Evolutionary conservation across 2,329 filamentous ascomycete species (phyloP), one percentile per base, ranked within the genome.

Genomic region (Alternaria tenuissima): DNA sequence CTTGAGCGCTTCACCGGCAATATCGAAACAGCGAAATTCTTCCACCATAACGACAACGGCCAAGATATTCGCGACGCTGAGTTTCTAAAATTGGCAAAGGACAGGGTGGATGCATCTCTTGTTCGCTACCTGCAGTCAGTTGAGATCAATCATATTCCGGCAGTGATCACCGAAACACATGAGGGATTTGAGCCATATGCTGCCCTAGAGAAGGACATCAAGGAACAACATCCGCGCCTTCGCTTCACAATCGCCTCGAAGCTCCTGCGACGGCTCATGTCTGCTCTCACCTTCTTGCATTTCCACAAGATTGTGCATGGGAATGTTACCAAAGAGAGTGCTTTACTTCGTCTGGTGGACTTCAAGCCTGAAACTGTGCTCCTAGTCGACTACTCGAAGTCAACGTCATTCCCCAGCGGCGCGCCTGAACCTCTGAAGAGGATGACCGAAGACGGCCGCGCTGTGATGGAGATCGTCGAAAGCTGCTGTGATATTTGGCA

Each of bases 401-500:
- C 61, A 6, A 44, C 46, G 7, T 20, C 44, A 3, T 54, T 62
- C 3, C 9, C 41, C 7, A 7, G 20, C 9, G 64, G 55, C 3
- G 46, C 53, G 12, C 34, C 28, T 9, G 32, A 57, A n/a, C 62
- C 64, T 4, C 14, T 54, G 2, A 52, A 62, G 9, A 48, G 55
- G 3, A 63, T 70, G 52, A 30, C 59, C 2, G 41, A 52, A 7
- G 67, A 70, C 16, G 52, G 52, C 2, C 39, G 43, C 14, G 36
- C 55, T 14, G 56, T 39, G 4, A 65, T 70, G 61, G 52, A 61
- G n/a, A 22, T 70, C 7, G 51, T 67, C 9, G 64, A 62, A 30
- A 49, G 55, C n/a, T 70, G 64, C 52, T 65, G 66, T 32, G 61
- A 67, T 41, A 57, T 70, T 16, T 70, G 64, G 68, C 51, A 52